Percentiles rank a stretch among this genome's conserved stretches.
Conservation (phyloP, 192 early-diverging fungal genomes). For the Linnemannia schmuckeri region DNA sequence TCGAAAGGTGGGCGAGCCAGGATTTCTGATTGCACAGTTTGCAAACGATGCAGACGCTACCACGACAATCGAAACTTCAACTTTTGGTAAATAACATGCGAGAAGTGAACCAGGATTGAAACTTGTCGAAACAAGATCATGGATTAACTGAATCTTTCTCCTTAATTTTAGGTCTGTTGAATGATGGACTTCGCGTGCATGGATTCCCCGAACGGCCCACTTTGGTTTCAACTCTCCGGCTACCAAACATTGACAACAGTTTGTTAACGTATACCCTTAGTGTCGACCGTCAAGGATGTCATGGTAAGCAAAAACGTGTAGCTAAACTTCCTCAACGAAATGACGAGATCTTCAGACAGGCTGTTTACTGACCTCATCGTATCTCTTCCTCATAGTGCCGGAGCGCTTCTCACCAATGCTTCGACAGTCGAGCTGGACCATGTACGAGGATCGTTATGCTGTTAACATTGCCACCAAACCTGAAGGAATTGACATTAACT, state of each 20-base stretch:
- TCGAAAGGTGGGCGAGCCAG: constrained; percentile 28
- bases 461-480: constrained; percentile 52
- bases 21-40: constrained; percentile 68
- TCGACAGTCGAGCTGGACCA: constrained; percentile 66
- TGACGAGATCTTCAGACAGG: background rate
- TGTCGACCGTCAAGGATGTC: constrained; percentile 56
- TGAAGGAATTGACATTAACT: constrained; percentile 56
- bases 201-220: constrained; percentile 51
- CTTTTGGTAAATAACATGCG: constrained; percentile 44
- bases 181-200: constrained; percentile 53
- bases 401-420: constrained; percentile 64
- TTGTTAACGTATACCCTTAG: constrained; percentile 66
- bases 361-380: background rate
- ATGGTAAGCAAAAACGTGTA: constrained; percentile 33
- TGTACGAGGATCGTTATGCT: constrained; percentile 71
- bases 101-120: background rate
- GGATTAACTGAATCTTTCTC: background rate
- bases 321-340: background rate
- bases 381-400: constrained; percentile 10
- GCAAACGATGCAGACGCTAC: constrained; percentile 44
- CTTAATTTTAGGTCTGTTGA: constrained; percentile 36
- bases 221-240: constrained; percentile 61
- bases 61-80: constrained; percentile 51
- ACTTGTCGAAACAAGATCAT: background rate
- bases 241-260: constrained; percentile 67